Base-by-base conservation (phyloP, 148 eudicot species). In the Spergularia marina region DNA sequence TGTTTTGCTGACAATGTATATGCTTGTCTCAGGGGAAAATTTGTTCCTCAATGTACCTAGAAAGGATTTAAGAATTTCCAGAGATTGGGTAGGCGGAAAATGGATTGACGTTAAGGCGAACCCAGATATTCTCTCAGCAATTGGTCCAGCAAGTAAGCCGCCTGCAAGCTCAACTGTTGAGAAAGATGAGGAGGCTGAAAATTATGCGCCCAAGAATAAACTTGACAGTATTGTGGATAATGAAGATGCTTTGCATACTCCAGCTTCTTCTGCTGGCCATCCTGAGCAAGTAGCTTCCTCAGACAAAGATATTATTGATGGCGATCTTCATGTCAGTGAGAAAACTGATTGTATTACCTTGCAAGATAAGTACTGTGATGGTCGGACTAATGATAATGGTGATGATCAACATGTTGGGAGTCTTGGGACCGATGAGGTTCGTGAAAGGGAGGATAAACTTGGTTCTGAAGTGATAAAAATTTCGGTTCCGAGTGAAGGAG, bases 1-100 rank as follows among this genome's bases (percentile, higher is more conserved):
- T 57, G 7, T 68, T 52, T 55, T 57, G 30, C 63, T 68, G 63
- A 58, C 59, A 12, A 61, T 1, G 57, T 53, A 64, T 58, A 21
- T 70, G 53, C 73, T 39, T 49, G 14, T 68, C 54, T 75, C 89
- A 95, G 98, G 94, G 58, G 99, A 95, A 82, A 87, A 81, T 67
- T 74, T 89, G 78, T 80, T 82, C 79, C 55, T 95, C 63, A 80
- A 75, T 69, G 79, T 89, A 74, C 77, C 78, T 16, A 76, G 44
- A 75, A 84, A 84, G 74, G 80, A 89, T 73, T 69, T 91, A 10
- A 86, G 98, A 75, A 82, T 89, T 78, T 93, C 98, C 65, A 85
- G 89, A 78, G 98, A 93, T 75, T 93, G 98, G 96, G 70, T 84
- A 54, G 90, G 83, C 12, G 91, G 89, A 21, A 80, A 82, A 63